Evolutionary conservation across 768 basidiomycete genomes (phyloP), one percentile per base, ranked within the genome.

Genomic region (Lactifluus subvellereus): DNA sequence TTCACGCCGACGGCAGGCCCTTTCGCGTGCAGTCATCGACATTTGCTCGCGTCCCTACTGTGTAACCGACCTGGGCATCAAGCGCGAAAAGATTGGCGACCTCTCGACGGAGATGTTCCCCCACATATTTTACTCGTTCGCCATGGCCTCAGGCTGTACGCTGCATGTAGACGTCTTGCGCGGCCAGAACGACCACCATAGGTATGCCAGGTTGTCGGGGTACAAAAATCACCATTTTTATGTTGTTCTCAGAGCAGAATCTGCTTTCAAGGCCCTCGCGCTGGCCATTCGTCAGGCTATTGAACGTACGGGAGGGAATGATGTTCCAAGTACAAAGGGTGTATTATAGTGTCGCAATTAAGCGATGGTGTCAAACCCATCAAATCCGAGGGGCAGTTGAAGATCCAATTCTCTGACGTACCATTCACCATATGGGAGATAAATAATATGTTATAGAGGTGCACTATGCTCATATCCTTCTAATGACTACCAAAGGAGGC

Each of bases 11-110:
- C 35, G 54, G 32, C 71, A 98, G 96, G 93, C 97, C 1, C 84
- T 99, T 53, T 92, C 94, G 1, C 80, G 97, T 69, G 94, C 94
- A 18, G 97, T 99, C 52, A 93, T 99, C 65, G 97, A 99, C 75
- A 98, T 99, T 65, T 98, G 97, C 72, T 94, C 94, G 61, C 86
- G 97, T 42, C 96, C 97, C 2, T 97, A 88, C 78, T 99, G 97
- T 74, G 87, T 95, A 57, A 89, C 91, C 27, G 88, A 98, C 65
- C 84, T 99, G 42, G 89, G 88, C 63, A 81, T 94, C 62, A 87
- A 84, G 74, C 82, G 92, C 61, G 93, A 95, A 74, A 95, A 94
- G 77, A 87, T 95, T 45, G 93, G 92, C n/a, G 91, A 95, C 67
- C 81, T 95, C 55, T 94, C 92, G 30, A 93, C 93, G 7, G 97